phyloP scores from a whole-genome alignment of 805 yeast species.

The Priceomyces haplophilus region DNA sequence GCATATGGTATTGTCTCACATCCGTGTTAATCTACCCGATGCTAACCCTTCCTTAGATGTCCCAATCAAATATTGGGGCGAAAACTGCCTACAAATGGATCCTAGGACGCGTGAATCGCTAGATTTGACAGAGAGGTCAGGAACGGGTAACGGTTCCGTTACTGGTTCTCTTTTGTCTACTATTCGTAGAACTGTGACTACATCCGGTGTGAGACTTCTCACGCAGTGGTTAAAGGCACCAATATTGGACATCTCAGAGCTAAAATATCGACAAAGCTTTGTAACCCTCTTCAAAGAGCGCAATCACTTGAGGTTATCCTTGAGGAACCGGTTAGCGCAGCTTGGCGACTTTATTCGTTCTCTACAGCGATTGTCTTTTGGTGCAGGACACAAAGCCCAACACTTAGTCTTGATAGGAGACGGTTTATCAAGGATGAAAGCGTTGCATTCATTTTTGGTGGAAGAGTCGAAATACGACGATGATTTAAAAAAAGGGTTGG shows the following conservation, averaged over 20 bases:
- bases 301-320: slow-evolving; percentile 13
- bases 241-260: slow-evolving; percentile 53
- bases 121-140: slow-evolving; percentile 59
- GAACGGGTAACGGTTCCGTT: slow-evolving; percentile 45
- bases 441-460: slow-evolving; percentile 16
- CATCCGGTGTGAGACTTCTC: slow-evolving; percentile 77
- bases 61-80: slow-evolving; percentile 58
- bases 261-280: slow-evolving; percentile 47
- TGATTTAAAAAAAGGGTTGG: slow-evolving; percentile 19
- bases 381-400: slow-evolving; percentile 30
- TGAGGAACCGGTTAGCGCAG: slow-evolving; percentile 38
- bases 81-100: slow-evolving; percentile 70
- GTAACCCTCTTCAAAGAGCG: slow-evolving; percentile 31
- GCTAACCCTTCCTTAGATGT: slow-evolving; percentile 57
- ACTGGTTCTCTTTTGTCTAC: slow-evolving; percentile 71
- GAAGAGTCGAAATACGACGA: slow-evolving; percentile 16
- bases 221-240: slow-evolving; percentile 85
- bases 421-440: slow-evolving; percentile 25
- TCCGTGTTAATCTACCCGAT: slow-evolving; percentile 71
- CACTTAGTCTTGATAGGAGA: slow-evolving; percentile 32
- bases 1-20: slow-evolving; percentile 58
- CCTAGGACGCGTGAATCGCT: slow-evolving; percentile 73
- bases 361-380: slow-evolving; percentile 48
- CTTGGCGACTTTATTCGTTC: slow-evolving; percentile 59
- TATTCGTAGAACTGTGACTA: slow-evolving; percentile 70